phyloP scores from a whole-genome alignment of 169 alveolate genomes.

The Cryptosporidium viatorum region DNA sequence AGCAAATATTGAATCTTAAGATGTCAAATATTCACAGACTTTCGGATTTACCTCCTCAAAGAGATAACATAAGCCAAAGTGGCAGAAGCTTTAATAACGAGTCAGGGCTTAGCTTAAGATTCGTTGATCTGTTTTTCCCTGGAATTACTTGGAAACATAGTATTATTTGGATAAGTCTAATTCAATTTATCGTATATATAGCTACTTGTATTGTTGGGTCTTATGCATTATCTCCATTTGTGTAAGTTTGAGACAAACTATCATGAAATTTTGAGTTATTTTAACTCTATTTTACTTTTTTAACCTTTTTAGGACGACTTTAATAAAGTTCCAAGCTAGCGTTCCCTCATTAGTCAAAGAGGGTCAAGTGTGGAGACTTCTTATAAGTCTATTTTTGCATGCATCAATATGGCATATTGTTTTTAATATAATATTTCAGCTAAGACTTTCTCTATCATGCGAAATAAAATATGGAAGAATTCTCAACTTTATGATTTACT shows the following conservation, averaged over 20 bases:
- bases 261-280: background rate
- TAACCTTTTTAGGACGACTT: constrained; percentile 75
- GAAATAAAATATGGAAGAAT: constrained; percentile 84
- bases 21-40: constrained; percentile 73
- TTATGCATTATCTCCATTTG: constrained; percentile 66
- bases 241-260: constrained; percentile 53
- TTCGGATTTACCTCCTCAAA: constrained; percentile 55
- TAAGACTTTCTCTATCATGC: constrained; percentile 84
- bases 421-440: constrained; percentile 85
- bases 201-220: constrained; percentile 69
- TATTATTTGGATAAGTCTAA: constrained; percentile 64
- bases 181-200: constrained; percentile 37
- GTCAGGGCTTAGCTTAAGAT: constrained; percentile 47
- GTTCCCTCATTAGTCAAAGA: constrained; percentile 80
- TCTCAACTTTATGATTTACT: constrained; percentile 77
- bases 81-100: constrained; percentile 8
- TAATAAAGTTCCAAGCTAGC: constrained; percentile 82
- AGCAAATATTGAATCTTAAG: constrained; percentile 1
- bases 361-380: constrained; percentile 87
- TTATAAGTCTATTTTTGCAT: constrained; percentile 84
- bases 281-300: background rate
- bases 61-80: constrained; percentile 14
- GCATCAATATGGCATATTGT: constrained; percentile 85
- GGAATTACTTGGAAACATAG: constrained; percentile 70
- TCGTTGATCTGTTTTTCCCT: constrained; percentile 61